Evolutionary conservation across 805 yeast species (phyloP).

Genomic region (Helenozyma baotianmanensis): DNA sequence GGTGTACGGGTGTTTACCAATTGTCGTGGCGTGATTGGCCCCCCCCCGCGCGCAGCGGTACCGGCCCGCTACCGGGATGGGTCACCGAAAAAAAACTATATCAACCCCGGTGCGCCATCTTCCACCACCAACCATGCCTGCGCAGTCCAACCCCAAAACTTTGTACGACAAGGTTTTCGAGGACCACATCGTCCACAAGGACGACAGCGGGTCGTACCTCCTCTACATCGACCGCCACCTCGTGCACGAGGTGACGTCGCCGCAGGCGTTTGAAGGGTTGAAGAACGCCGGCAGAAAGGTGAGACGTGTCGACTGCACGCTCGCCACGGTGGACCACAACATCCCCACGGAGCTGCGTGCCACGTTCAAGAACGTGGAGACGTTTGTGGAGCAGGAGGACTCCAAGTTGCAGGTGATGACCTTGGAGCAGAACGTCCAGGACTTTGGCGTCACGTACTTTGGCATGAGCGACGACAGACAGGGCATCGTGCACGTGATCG

Average conservation of each 20-base stretch:
- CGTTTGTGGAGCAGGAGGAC: constrained; percentile 86
- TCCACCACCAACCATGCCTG: constrained; percentile 6
- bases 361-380: constrained; percentile 62
- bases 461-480: constrained; percentile 95
- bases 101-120: not conserved
- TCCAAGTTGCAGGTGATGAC: constrained; percentile 90
- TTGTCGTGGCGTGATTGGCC: constrained; percentile 10
- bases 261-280: constrained; percentile 98
- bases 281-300: constrained; percentile 81
- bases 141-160: constrained; percentile 36
- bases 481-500: constrained; percentile 97
- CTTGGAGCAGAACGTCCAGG: constrained; percentile 86
- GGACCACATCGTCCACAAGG: constrained; percentile 89
- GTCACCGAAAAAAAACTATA: constrained; percentile 3
- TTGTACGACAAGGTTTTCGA: constrained; percentile 94
- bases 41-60: constrained; percentile 6
- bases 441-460: constrained; percentile 83
- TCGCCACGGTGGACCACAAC: constrained; percentile 95
- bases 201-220: constrained; percentile 80
- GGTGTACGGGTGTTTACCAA: constrained; percentile 1
- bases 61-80: constrained; percentile 16
- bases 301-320: constrained; percentile 87
- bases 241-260: constrained; percentile 98
- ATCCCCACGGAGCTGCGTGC: constrained; percentile 92
- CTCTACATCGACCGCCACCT: constrained; percentile 94